Base-by-base conservation (phyloP, 192 early-diverging fungal species). In the Lobulomyces angularis region DNA sequence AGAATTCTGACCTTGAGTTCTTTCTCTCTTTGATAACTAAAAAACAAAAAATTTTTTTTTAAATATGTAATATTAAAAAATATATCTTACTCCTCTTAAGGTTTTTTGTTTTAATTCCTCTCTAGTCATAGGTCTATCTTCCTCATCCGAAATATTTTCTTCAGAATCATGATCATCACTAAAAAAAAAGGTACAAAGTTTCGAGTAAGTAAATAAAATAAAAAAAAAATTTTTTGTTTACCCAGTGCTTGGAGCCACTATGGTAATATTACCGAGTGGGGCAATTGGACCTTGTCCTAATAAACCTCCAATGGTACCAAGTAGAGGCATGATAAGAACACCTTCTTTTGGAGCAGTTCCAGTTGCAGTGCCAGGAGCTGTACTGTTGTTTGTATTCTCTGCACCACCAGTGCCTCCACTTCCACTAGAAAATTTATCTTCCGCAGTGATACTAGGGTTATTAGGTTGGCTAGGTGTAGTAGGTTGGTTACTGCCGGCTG, bases 131-230 rank as follows among this genome's bases (percentile, higher is more conserved):
- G 69, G 69, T 50, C 69, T 51, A 35, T 71, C 69, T 28, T 71
- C 69, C 19, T 71, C 69, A 12, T 71, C 69, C n/a, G 64, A 59
- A 8, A 58, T 55, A 5, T 53, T 45, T 35, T 67, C 69, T 37
- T 56, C 62, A 12, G 53, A 54, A 43, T 71, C 64, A 41, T 71
- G 69, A 34, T 71, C 69, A 51, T 71, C 69, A 3, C 69, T 71
- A 34, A 11, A 0, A 11, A 6, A 41, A 19, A 2, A 8, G 26
- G 23, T 8, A 45, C 12, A 45, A 2, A 16, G n/a, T n/a, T n/a
- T n/a, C n/a, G n/a, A n/a, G 1, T 11, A 24, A 50, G 45, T 0
- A 51, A 30, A 23, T 8, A 51, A 0, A 1, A 34, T 50, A 18
- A 6, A 8, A 36, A 47, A 31, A 21, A 5, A 19, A 9, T 20